Percentiles rank a stretch among this genome's conserved stretches.
phyloP scores from a whole-genome alignment of 2,329 filamentous ascomycete genomes.

The Didymella keratinophila region DNA sequence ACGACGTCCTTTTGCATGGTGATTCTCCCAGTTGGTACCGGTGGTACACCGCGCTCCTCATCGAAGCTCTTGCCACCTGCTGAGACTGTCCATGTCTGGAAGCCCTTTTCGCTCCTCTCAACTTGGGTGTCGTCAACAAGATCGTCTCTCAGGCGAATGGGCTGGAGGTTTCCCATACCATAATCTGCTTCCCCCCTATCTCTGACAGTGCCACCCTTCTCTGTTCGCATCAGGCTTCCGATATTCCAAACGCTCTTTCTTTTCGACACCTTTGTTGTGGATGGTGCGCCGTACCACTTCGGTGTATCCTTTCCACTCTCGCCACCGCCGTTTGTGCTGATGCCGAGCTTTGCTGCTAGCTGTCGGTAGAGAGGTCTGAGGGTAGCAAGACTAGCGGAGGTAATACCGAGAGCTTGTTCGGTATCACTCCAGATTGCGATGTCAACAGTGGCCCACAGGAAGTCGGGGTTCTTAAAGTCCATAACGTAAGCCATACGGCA shows the following conservation, averaged over 20 bases:
- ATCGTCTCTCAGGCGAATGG: slow-evolving; percentile 41
- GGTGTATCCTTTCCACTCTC: slow-evolving; percentile 28
- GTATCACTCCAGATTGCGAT: slow-evolving; percentile 50
- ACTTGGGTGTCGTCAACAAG: slow-evolving; percentile 26
- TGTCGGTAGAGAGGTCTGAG: slow-evolving; percentile 47
- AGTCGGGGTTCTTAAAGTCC: slow-evolving; percentile 46
- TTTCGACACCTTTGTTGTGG: slow-evolving; percentile 25
- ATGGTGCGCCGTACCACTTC: slow-evolving; percentile 28
- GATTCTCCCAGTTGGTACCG: slow-evolving; percentile 29
- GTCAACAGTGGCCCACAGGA: slow-evolving; percentile 48
- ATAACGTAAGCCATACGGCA: slow-evolving; percentile 47
- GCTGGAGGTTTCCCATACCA: slow-evolving; percentile 33
- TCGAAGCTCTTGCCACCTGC: slow-evolving; percentile 39
- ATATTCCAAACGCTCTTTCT: slow-evolving; percentile 34
- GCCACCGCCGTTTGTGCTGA: slow-evolving; percentile 26
- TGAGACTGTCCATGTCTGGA: slow-evolving; percentile 42
- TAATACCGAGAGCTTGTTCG: slow-evolving; percentile 50
- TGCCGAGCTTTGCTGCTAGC: slow-evolving; percentile 32
- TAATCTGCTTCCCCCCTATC: slow-evolving; percentile 34
- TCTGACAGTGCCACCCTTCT: slow-evolving; percentile 23
- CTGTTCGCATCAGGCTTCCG: slow-evolving; percentile 34
- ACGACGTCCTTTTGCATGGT: slow-evolving; percentile 39
- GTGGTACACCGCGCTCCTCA: slow-evolving; percentile 26
- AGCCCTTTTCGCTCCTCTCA: slow-evolving; percentile 36
- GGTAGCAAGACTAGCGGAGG: slow-evolving; percentile 48